Base-by-base conservation (phyloP, 2,329 filamentous ascomycete species). In the Xylariaceae sp. region DNA sequence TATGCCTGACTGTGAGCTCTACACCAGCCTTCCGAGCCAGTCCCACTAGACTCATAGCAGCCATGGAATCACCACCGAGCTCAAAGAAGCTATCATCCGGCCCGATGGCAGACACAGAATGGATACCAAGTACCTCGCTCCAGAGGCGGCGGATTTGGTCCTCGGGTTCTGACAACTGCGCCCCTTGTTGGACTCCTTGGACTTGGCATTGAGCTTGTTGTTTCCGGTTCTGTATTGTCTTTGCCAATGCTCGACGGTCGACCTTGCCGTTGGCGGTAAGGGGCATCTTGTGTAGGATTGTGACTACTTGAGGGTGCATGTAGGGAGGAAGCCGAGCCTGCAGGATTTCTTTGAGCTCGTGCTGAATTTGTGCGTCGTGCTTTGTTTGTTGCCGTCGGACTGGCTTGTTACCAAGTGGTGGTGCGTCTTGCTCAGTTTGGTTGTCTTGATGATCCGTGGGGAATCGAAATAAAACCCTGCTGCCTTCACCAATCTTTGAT, bases 241-340 rank as follows among this genome's bases (percentile, higher is more conserved):
- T 43, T 14, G 38, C 42, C n/a, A 52, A 48, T 42, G 45, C 45
- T 49, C 45, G 48, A 31, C 53, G 48, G 38, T 55, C 53, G 17
- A 44, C 38, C 28, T 55, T 55, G 16, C 53, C 53, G 22, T 38
- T 55, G 36, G 53, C 42, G 38, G 51, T 55, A 42, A 55, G 12
- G 33, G 53, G 53, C 46, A 55, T 55, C 16, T 43, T 41, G n/a
- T 55, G 45, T 2, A 55, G 19, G 36, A 52, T 42, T n/a, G 44
- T 22, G 16, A 55, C 46, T 18, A 18, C 28, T 11, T 41, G 18
- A 13, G 53, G 53, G 31, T 51, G 31, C 53, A 55, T 55, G 42
- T 55, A 55, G 4, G 46, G 36, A 39, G 45, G 53, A 5, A 55
- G 45, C 22, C 18, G 39, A n/a, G 39, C 22, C 22, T 28, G 22